Evolutionary conservation across 176 grass and related monocot species (phyloP).

Genomic region (Sorghum bicolor): Sorghum_bicolor_NCBIv3 NC_012879.2:55544001-55544500

Average conservation of each 20-base stretch:
- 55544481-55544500: neutral
- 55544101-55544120: neutral
- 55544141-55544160: too few relatives aligned
- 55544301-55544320: neutral
- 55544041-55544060: too few relatives aligned
- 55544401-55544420: slow-evolving; percentile 20
- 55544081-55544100: fast-evolving
- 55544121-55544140: too few relatives aligned
- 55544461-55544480: slow-evolving; percentile 7
- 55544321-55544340: slow-evolving; percentile 18
- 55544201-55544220: slow-evolving; percentile 62
- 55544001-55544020: neutral
- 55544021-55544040: neutral
- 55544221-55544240: slow-evolving; percentile 27
- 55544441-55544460: neutral
- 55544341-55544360: slow-evolving; percentile 28
- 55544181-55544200: slow-evolving; percentile 98
- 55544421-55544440: neutral
- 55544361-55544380: slow-evolving; percentile 20
- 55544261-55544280: too few relatives aligned
- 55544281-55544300: neutral
- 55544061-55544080: too few relatives aligned
- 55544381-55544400: neutral
- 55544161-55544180: slow-evolving; percentile 19
- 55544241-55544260: too few relatives aligned